Percentiles rank a stretch among this genome's conserved stretches.
These are phyloP conservation scores for Penicillium crustosum DNA, from an alignment of 2,329 filamentous ascomycete genomes.

Conservation along the genomic window DNA sequence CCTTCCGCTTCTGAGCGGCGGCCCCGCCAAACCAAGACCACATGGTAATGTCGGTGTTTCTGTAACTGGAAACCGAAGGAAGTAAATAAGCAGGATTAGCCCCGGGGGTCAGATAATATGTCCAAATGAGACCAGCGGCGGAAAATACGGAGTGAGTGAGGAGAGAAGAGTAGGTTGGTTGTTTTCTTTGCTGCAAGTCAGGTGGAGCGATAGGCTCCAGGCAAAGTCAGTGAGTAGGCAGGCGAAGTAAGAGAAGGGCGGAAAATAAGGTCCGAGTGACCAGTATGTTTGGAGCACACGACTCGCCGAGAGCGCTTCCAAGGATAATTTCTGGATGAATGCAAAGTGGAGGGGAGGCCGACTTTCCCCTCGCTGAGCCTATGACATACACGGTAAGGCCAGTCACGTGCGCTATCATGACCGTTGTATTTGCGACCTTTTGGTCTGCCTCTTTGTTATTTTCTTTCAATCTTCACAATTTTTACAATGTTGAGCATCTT, in stretches of 20 bases:
- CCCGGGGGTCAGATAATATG: background rate
- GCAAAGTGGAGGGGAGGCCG: slow-evolving; percentile 22
- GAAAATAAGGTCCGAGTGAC: background rate
- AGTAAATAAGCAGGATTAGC: background rate
- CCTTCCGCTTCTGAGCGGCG: slow-evolving; percentile 80
- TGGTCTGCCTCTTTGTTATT: background rate
- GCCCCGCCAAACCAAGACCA: slow-evolving; percentile 92
- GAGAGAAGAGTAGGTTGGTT: slow-evolving; percentile 9
- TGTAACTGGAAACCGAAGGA: background rate
- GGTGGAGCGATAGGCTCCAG: slow-evolving; percentile 21
- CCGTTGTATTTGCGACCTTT: background rate
- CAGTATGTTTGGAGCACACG: background rate
- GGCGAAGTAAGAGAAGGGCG: background rate
- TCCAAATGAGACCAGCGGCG: slow-evolving; percentile 9
- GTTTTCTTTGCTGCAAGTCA: slow-evolving; percentile 19
- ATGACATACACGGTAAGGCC: slow-evolving; percentile 41
- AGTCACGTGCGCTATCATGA: slow-evolving; percentile 31
- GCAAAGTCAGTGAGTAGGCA: slow-evolving; percentile 4
- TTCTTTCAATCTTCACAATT: slow-evolving; percentile 2
- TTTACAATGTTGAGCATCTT: slow-evolving; percentile 3
- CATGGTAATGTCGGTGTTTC: slow-evolving; percentile 41
- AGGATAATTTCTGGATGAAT: slow-evolving; percentile 13
- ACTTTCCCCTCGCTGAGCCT: slow-evolving; percentile 35
- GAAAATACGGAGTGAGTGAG: slow-evolving; percentile 3
- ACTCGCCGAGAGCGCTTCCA: background rate